Evolutionary conservation across 257 asterid species (phyloP).

Genomic region (Solanum peruvianum): DNA sequence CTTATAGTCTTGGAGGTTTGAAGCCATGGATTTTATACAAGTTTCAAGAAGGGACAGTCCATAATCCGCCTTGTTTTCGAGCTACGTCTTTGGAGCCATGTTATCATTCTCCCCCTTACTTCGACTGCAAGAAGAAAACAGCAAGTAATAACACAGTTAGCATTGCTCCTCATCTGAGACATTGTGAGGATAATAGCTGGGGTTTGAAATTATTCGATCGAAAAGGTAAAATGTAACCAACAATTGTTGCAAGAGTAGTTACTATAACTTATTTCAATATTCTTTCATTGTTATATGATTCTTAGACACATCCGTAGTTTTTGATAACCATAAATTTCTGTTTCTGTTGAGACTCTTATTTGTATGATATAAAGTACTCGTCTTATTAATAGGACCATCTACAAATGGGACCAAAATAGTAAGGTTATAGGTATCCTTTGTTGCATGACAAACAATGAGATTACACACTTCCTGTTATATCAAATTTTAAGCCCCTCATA

Average conservation of each 20-base stretch:
- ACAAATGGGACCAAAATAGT: neutral
- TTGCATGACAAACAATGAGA: neutral
- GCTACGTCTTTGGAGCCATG: conserved; percentile 67
- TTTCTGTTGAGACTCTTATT: neutral
- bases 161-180: conserved; percentile 47
- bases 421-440: neutral
- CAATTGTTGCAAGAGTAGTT: neutral
- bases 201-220: conserved; percentile 50
- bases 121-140: conserved; percentile 31
- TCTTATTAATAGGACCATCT: neutral
- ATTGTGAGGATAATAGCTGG: conserved; percentile 70
- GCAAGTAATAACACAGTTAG: conserved; percentile 33
- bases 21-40: conserved; percentile 68
- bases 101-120: conserved; percentile 62
- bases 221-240: neutral
- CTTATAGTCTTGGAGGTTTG: conserved; percentile 74
- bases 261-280: neutral
- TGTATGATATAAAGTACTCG: neutral
- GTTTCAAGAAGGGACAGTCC: conserved; percentile 37
- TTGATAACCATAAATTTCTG: neutral
- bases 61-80: conserved; percentile 43
- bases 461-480: neutral
- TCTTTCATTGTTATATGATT: neutral
- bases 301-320: neutral
- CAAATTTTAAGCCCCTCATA: neutral